Conservation (phyloP, 108 stramenopile species). For the Discostella stelligeroides region DNA sequence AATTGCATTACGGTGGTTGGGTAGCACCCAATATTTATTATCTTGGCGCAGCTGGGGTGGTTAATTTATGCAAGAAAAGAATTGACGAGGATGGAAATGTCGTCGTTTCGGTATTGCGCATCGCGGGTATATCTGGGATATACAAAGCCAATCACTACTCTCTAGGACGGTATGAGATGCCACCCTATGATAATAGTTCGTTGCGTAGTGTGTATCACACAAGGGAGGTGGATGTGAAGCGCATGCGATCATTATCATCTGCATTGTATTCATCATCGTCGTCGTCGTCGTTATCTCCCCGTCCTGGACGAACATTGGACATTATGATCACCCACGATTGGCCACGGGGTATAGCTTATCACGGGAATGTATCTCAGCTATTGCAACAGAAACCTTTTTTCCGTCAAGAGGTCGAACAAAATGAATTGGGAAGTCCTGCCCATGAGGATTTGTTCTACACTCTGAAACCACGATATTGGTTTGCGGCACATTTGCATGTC, state of each 20-base stretch:
- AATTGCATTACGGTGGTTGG: constrained; percentile 98
- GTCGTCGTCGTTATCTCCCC: background rate
- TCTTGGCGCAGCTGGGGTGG: constrained; percentile 90
- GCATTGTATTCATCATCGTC: too few relatives aligned
- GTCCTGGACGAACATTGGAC: constrained; percentile 57
- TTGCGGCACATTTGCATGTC: constrained; percentile 97
- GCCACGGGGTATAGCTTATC: constrained; percentile 91
- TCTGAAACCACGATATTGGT: constrained; percentile 94
- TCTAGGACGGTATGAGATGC: constrained; percentile 77
- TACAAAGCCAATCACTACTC: constrained; percentile 85
- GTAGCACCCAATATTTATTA: constrained; percentile 99
- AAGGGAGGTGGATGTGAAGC: constrained; percentile 85
- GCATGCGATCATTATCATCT: constrained; percentile 60
- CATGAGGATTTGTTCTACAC: constrained; percentile 76
- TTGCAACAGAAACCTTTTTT: constrained; percentile 87
- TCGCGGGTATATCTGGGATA: constrained; percentile 96
- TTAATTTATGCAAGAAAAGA: constrained; percentile 52
- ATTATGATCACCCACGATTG: constrained; percentile 96
- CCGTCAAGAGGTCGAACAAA: constrained; percentile 77
- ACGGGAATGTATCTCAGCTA: constrained; percentile 77
- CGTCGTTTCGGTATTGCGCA: constrained; percentile 78
- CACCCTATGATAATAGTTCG: constrained; percentile 76
- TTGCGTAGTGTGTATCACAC: constrained; percentile 94
- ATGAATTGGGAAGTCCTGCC: constrained; percentile 92
- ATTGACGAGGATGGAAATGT: background rate